A percentile compares a stretch with the other conserved stretches of the same genome.
These are phyloP conservation scores for Diaporthe eres DNA, from an alignment of 2,329 filamentous ascomycete genomes.

Conservation along the genomic window DNA sequence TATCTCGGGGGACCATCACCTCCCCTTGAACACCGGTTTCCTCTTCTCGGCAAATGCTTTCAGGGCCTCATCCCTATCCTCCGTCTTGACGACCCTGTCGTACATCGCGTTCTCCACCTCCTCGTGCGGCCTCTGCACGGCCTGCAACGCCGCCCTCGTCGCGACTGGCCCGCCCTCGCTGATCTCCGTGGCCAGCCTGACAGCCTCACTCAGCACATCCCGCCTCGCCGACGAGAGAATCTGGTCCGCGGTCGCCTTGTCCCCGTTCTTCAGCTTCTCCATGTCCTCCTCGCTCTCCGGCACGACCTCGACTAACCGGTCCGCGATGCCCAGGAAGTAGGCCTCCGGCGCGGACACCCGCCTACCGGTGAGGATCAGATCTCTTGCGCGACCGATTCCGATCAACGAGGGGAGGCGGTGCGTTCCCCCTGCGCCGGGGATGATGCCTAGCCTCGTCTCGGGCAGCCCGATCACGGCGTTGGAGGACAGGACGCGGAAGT, in stretches of 20 bases:
- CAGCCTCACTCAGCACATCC: conserved; percentile 80
- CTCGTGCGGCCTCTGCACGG: conserved; percentile 80
- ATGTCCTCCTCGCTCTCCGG: conserved; percentile 66
- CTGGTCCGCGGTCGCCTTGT: conserved; percentile 53
- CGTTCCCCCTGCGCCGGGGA: conserved; percentile 94
- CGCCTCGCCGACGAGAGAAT: conserved; percentile 73
- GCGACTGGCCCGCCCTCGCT: conserved; percentile 87
- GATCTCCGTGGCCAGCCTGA: conserved; percentile 85
- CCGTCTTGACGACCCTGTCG: conserved; percentile 83
- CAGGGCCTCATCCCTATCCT: conserved; percentile 91
- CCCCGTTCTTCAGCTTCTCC: conserved; percentile 57
- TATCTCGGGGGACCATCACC: conserved; percentile 41
- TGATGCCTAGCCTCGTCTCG: conserved; percentile 92
- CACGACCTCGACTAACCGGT: conserved; percentile 87
- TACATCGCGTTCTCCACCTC: conserved; percentile 91
- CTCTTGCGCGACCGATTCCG: conserved; percentile 84
- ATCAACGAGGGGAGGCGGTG: conserved; percentile 88
- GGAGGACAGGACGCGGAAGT: conserved; percentile 88
- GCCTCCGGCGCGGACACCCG: conserved; percentile 86
- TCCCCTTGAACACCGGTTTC: conserved; percentile 70
- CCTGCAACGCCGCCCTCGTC: conserved; percentile 82
- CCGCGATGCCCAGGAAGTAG: conserved; percentile 91
- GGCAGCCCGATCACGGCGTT: conserved; percentile 86
- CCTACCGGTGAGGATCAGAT: conserved; percentile 92
- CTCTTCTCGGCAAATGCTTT: conserved; percentile 81